phyloP scores from a whole-genome alignment of 768 basidiomycete species.

The Serendipita indica region DNA sequence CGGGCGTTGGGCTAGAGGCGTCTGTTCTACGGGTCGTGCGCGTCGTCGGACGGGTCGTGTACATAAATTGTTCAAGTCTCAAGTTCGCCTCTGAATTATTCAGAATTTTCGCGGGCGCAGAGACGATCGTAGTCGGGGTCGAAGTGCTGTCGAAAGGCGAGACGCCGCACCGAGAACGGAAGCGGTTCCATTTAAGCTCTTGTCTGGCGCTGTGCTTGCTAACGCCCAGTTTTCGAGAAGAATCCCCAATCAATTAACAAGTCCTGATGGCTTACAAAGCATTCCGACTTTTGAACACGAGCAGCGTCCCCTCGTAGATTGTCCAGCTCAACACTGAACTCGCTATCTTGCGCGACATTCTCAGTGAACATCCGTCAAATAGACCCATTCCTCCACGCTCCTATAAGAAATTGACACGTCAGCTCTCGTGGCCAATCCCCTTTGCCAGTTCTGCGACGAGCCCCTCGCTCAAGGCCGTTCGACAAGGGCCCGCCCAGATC shows the following conservation, averaged over 20 bases:
- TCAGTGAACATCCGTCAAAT: slow-evolving; percentile 72
- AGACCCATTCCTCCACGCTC: slow-evolving; percentile 69
- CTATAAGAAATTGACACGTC: slow-evolving; percentile 25
- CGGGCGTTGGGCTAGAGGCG: neutral
- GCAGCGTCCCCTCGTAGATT: slow-evolving; percentile 64
- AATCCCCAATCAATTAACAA: too few species aligned
- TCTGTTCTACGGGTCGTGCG: neutral
- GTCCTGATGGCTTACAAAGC: too few species aligned
- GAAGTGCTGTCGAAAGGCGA: too few species aligned
- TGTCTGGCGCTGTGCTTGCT: too few species aligned
- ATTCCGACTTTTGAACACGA: neutral
- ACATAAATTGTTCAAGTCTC: neutral
- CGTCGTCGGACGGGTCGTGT: neutral
- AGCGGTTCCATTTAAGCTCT: too few species aligned
- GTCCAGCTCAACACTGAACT: slow-evolving; percentile 89
- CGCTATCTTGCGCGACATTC: slow-evolving; percentile 71
- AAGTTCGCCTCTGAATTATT: neutral
- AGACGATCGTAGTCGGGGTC: neutral
- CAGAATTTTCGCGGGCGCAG: neutral
- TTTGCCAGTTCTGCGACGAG: too few species aligned
- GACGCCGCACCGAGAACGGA: too few species aligned
- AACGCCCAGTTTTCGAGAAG: too few species aligned
- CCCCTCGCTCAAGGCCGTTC: neutral
- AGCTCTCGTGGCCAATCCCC: neutral
- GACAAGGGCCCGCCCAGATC: neutral